Evolutionary conservation across 192 early-diverging fungal genomes (phyloP).

Genomic region (Coemansia guatemalensis): DNA sequence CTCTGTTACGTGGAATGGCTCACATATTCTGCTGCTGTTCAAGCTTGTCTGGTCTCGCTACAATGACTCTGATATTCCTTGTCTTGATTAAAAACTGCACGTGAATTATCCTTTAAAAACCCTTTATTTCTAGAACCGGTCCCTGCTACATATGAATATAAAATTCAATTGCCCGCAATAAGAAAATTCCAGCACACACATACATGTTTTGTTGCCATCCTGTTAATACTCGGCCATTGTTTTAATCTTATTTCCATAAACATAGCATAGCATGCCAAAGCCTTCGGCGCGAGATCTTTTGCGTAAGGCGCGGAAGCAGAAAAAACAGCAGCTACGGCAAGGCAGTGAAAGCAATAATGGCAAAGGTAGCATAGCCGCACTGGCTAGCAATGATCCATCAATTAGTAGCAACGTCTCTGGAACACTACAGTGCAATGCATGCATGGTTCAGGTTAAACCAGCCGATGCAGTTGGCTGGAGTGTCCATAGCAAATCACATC

Average conservation of each 20-base stretch:
- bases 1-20: conserved; percentile 20
- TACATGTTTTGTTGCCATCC: neutral
- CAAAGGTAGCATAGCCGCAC: neutral
- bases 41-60: conserved; percentile 30
- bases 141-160: no score
- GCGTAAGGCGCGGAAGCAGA: conserved; percentile 38
- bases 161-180: no score
- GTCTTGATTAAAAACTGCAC: conserved; percentile 4
- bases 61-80: conserved; percentile 16
- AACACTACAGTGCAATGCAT: neutral
- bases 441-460: conserved; percentile 10
- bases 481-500: conserved; percentile 12
- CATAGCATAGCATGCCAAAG: conserved; percentile 18
- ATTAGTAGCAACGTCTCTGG: neutral
- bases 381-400: conserved; percentile 1
- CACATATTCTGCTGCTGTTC: conserved; percentile 28
- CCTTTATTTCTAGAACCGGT: neutral
- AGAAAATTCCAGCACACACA: neutral
- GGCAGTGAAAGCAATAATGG: no score
- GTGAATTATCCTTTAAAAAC: neutral
- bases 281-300: conserved; percentile 36
- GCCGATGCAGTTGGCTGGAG: conserved; percentile 14
- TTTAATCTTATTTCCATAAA: neutral
- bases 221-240: neutral
- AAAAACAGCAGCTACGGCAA: conserved; percentile 27